Evolutionary conservation across 805 yeast species (phyloP).

Genomic region (Pichia deserticola): DNA sequence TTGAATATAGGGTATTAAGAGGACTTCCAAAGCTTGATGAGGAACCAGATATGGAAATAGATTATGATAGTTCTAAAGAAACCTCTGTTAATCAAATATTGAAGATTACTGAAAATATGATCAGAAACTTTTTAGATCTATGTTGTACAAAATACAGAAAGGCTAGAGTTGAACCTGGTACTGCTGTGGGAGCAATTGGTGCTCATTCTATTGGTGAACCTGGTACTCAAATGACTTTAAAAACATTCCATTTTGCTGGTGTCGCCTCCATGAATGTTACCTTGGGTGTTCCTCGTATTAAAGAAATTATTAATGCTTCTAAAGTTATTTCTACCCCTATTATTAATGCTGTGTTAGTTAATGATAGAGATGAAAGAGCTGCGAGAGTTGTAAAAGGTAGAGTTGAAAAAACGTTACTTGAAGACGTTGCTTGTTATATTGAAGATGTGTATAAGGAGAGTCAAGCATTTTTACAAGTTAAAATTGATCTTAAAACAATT

Average conservation of each 20-base stretch:
- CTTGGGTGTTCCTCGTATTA: constrained; percentile 98
- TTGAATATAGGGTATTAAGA: constrained; percentile 47
- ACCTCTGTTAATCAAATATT: constrained; percentile 54
- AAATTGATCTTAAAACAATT: constrained; percentile 75
- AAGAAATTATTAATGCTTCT: constrained; percentile 96
- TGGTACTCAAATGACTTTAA: constrained; percentile 96
- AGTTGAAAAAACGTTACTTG: constrained; percentile 81
- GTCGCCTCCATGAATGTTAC: constrained; percentile 99
- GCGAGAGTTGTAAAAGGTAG: constrained; percentile 98
- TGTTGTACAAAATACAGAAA: constrained; percentile 76
- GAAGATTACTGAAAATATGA: constrained; percentile 55
- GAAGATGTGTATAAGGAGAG: constrained; percentile 89
- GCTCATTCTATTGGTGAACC: constrained; percentile 99
- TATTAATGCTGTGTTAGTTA: constrained; percentile 88
- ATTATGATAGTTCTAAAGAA: constrained; percentile 22
- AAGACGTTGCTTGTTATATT: constrained; percentile 81
- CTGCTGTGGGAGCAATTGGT: constrained; percentile 99
- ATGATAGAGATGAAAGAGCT: constrained; percentile 91
- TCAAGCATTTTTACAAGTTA: constrained; percentile 70
- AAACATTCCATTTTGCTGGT: constrained; percentile 86
- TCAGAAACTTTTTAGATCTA: constrained; percentile 60
- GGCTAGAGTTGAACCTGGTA: constrained; percentile 96
- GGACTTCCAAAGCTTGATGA: constrained; percentile 34
- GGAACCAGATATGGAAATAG: constrained; percentile 31
- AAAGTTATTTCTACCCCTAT: constrained; percentile 94